Evolutionary conservation across 805 yeast genomes (phyloP).

Genomic region (Barnettozyma sucrosica): DNA sequence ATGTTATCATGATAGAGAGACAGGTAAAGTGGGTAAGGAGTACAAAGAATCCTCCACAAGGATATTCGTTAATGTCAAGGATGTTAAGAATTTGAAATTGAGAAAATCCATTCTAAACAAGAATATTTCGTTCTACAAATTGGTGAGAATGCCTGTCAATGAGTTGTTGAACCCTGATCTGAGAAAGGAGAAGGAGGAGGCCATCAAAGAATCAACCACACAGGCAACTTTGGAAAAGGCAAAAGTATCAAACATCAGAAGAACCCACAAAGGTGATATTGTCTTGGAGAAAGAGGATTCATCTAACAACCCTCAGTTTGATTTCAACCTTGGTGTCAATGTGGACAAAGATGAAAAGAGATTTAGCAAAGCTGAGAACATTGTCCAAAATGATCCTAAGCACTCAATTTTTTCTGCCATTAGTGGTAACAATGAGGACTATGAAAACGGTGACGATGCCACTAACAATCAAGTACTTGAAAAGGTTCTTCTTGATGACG

Average conservation of each 20-base stretch:
- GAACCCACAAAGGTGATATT: conserved; percentile 88
- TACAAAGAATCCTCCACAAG: conserved; percentile 66
- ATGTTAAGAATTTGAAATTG: conserved; percentile 51
- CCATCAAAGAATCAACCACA: conserved; percentile 60
- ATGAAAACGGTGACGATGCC: conserved; percentile 28
- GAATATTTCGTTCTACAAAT: conserved; percentile 46
- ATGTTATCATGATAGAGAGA: conserved; percentile 29
- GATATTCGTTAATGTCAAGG: conserved; percentile 53
- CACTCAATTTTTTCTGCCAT: conserved; percentile 11
- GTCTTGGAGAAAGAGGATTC: conserved; percentile 50
- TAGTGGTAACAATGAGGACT: conserved; percentile 5
- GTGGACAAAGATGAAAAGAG: conserved; percentile 20
- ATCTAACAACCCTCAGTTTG: conserved; percentile 21
- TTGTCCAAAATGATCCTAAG: conserved; percentile 13
- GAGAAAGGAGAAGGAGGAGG: conserved; percentile 62
- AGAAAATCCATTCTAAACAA: conserved; percentile 53
- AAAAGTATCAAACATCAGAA: conserved; percentile 57
- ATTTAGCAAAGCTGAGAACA: conserved; percentile 15
- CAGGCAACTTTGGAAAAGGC: conserved; percentile 61
- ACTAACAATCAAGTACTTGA: conserved; percentile 12
- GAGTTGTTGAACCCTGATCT: conserved; percentile 77
- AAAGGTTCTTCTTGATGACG: conserved; percentile 1
- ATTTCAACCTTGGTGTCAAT: conserved; percentile 27
- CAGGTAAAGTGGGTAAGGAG: conserved; percentile 21
- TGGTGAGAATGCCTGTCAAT: conserved; percentile 62